A percentile compares a stretch with the other conserved stretches of the same genome.
Conservation (phyloP, 768 basidiomycete genomes). For the Kwoniella dejecticola region DNA sequence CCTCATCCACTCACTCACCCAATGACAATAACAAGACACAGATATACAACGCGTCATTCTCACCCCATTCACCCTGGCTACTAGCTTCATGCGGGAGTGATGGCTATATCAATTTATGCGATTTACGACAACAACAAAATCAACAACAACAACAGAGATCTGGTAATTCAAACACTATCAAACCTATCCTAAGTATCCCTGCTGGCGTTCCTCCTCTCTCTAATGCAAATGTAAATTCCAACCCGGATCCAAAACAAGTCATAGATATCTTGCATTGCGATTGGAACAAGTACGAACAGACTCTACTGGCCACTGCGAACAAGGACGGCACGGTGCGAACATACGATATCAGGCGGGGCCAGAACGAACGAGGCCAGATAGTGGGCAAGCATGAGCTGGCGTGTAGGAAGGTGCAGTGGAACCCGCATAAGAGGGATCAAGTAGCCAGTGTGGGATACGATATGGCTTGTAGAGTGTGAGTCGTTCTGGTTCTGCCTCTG, state of each 20-base stretch:
- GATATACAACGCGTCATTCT: conserved; percentile 88
- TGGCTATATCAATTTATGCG: conserved; percentile 60
- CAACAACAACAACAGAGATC: neutral
- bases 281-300: conserved; percentile 51
- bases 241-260: too few relatives aligned
- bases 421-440: conserved; percentile 43
- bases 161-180: neutral
- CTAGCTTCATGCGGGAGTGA: conserved; percentile 84
- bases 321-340: conserved; percentile 33
- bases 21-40: conserved; percentile 77
- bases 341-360: conserved; percentile 29
- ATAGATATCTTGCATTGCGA: conserved; percentile 41
- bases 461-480: conserved; percentile 91
- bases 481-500: conserved; percentile 26
- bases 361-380: conserved; percentile 9
- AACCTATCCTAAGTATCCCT: neutral
- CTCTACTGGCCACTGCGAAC: conserved; percentile 27
- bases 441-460: conserved; percentile 74
- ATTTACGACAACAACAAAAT: conserved; percentile 26
- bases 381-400: conserved; percentile 39
- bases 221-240: too few relatives aligned
- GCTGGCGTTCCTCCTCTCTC: neutral
- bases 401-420: conserved; percentile 33
- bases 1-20: too few relatives aligned
- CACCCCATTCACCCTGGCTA: conserved; percentile 81